Base-by-base conservation (phyloP, 257 asterid genomes). In the Salvia miltiorrhiza region DNA sequence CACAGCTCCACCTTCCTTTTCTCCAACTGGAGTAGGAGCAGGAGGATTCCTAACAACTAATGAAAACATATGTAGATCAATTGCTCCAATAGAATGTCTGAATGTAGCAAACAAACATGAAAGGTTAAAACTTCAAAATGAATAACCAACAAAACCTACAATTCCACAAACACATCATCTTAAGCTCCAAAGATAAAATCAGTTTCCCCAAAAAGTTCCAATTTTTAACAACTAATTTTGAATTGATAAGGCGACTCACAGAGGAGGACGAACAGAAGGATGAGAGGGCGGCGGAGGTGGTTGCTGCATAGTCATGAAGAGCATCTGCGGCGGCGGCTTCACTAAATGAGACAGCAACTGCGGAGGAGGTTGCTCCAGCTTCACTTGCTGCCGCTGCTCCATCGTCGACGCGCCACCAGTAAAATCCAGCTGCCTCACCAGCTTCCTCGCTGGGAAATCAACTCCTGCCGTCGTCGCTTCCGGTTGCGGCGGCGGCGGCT, bases 391-490 rank as follows among this genome's bases (percentile, higher is more conserved):
- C n/a, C n/a, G n/a, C 57, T 73, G 91, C 70, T 72, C 77, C 39
- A 76, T 63, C 61, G 87, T 72, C 12, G 76, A 47, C 64, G 69
- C 64, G 69, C 81, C 72, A 10, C 79, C 90, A 58, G 92, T 88
- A 67, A 93, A 93, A 84, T 93, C 99, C 67, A 93, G 96, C 90
- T 93, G 97, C 86, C 99, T 83, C 53, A 88, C 97, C n/a, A 86
- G 95, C 96, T 88, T 93, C 92, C 87, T 84, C 76, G 83, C 80
- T 69, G 93, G 95, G 21, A 85, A 77, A 87, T 92, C 87, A 21
- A 63, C 35, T 30, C 35, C 87, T 33, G 81, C 78, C 73, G 82
- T 75, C 62, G 85, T 67, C 48, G 81, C 73, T 77, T 84, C 97
- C 63, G 88, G 73, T 81, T 78, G 84, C 21, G 77, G 69, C 26